These are phyloP conservation scores for Mycothermus thermophilus DNA, from an alignment of 495 filamentous ascomycete genomes.

Conservation along the genomic window DNA sequence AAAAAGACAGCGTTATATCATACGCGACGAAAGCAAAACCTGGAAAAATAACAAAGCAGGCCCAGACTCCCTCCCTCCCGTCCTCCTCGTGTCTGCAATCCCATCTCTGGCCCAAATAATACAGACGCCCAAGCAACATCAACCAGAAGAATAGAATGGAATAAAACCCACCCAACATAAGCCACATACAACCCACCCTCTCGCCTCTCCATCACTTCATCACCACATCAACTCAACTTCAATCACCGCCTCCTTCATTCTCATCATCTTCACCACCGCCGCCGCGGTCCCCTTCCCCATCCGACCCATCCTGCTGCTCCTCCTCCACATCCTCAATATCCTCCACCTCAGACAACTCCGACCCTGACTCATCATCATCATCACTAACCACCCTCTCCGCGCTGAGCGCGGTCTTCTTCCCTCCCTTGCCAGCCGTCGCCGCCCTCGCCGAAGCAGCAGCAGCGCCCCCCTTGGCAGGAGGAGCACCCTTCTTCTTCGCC, in stretches of 20 bases:
- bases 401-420: constrained; percentile 28
- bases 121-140: no score
- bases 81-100: no score
- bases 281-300: constrained; percentile 45
- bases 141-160: no score
- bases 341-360: constrained; percentile 38
- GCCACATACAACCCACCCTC: constrained; percentile 30
- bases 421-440: constrained; percentile 4
- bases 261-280: constrained; percentile 37
- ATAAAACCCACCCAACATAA: background rate
- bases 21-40: no score
- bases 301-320: constrained; percentile 38
- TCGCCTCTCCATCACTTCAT: constrained; percentile 42
- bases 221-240: constrained; percentile 3
- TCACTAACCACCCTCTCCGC: constrained; percentile 35
- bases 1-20: no score
- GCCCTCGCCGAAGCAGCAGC: background rate
- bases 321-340: constrained; percentile 34
- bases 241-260: constrained; percentile 26
- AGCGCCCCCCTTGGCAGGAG: constrained; percentile 5
- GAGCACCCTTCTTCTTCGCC: background rate
- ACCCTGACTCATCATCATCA: constrained; percentile 36
- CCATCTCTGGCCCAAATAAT: no score
- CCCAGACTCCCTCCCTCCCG: no score
- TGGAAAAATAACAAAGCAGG: no score